phyloP scores from a whole-genome alignment of 306 rosid genomes.

The Calophaca sinica region DNA sequence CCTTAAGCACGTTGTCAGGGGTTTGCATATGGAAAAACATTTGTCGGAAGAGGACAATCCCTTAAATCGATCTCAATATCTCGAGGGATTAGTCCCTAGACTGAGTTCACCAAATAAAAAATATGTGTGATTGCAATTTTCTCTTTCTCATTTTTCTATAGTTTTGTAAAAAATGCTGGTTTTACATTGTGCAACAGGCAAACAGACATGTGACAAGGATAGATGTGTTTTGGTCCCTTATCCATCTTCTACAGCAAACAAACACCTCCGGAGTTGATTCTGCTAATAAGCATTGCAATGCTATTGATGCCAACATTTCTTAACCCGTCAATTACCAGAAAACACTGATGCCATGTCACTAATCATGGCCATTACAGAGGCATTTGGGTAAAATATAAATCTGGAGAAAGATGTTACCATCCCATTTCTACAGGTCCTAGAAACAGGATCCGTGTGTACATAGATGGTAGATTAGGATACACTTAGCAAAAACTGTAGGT shows the following conservation, averaged over 20 bases:
- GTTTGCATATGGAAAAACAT: no score
- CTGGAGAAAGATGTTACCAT: no score
- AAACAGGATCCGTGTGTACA: slow-evolving; percentile 37
- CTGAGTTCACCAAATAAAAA: no score
- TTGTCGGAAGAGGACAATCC: no score
- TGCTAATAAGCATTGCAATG: slow-evolving; percentile 46
- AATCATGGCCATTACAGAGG: slow-evolving; percentile 55
- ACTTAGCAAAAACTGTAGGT: slow-evolving; percentile 35
- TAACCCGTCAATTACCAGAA: slow-evolving; percentile 39
- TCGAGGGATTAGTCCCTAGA: no score
- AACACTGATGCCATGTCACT: slow-evolving; percentile 41
- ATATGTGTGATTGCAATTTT: neutral
- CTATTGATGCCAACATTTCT: slow-evolving; percentile 45
- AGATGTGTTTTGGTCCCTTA: slow-evolving; percentile 76
- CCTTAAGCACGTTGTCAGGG: no score
- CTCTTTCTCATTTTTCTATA: neutral
- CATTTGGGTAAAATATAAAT: neutral
- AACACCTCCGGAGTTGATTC: slow-evolving; percentile 49
- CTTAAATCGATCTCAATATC: no score
- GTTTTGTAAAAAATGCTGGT: slow-evolving; percentile 10
- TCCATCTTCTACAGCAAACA: slow-evolving; percentile 68
- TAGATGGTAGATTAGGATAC: slow-evolving; percentile 45
- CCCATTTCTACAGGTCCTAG: neutral
- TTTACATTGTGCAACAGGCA: slow-evolving; percentile 57
- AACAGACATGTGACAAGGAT: slow-evolving; percentile 69